Conservation (phyloP, 345 rosid genomes). For the Eucalyptus cloeziana region DNA sequence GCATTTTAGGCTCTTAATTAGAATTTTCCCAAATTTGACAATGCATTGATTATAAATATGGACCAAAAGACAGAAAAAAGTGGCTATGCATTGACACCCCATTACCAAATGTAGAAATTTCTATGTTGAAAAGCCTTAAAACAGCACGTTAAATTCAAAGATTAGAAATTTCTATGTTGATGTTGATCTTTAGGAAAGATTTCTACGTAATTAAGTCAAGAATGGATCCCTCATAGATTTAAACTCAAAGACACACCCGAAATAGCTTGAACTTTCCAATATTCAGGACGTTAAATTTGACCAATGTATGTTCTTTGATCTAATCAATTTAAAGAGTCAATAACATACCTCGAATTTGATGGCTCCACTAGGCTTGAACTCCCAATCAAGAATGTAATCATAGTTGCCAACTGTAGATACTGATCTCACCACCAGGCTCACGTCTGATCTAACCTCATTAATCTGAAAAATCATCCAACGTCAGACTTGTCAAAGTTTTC, state of each 20-base stretch:
- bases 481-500: background rate
- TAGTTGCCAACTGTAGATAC: slow-evolving; percentile 72
- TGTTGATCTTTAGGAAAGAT: background rate
- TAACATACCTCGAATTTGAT: slow-evolving; percentile 48
- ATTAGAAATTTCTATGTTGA: background rate
- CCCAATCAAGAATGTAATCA: slow-evolving; percentile 78
- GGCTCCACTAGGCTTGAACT: slow-evolving; percentile 51
- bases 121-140: background rate
- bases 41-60: background rate
- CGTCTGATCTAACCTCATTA: slow-evolving; percentile 44
- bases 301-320: background rate
- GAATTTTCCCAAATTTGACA: background rate
- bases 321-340: background rate
- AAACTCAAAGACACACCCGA: background rate
- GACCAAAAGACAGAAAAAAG: background rate
- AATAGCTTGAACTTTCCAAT: background rate
- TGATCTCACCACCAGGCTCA: slow-evolving; percentile 61
- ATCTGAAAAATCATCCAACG: slow-evolving; percentile 19
- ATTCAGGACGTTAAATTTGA: background rate
- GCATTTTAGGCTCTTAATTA: fast-evolving
- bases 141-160: background rate
- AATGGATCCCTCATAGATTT: background rate
- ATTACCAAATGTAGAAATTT: background rate
- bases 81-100: background rate
- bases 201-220: background rate